Base-by-base conservation (phyloP, 352 stramenopile species). In the Phytopythium boreale region DNA sequence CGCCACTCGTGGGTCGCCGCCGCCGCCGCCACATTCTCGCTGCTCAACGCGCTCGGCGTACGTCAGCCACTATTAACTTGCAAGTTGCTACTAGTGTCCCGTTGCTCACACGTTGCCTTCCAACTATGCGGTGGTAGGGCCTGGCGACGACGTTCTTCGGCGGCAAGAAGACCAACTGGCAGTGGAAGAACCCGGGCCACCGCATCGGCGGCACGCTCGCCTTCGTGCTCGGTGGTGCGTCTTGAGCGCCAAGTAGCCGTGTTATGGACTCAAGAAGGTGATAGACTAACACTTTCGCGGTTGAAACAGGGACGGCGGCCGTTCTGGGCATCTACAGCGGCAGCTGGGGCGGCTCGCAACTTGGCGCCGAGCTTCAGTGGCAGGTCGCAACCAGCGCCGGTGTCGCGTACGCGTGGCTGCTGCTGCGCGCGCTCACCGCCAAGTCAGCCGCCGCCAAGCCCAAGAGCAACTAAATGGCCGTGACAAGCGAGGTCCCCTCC, bases 1-100 rank as follows among this genome's bases (percentile, higher is more conserved):
- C 81, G 73, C n/a, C 82, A 91, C 72, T 91, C 82, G 64, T 91
- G 82, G 82, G 56, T 88, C n/a, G 80, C 80, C 0, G 77, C 63
- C 6, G 69, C 29, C 19, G 86, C 74, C 19, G 65, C 59, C 36
- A 82, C 68, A 49, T 43, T 91, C 19, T 74, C 75, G n/a, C 69
- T 69, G 36, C 70, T 91, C 44, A 88, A 88, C 67, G 70, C 85
- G 56, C 66, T 91, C 6, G 80, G 78, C 10, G 82, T 90, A 65
- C 37, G 71, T 69, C 10, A 10, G 20, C 14, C 4, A 14, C 56
- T 17, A 14, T 15, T 14, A 36, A 8, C 31, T 36, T 8, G 8
- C 31, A 36, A 36, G 4, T 36, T 8, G 31, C 49, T 44, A 10
- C 47, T 61, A 43, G 14, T 52, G 12, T 62, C 49, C 41, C 17